phyloP scores from a whole-genome alignment of 371 early-diverging fungal species.

The Agmasoma carcini region DNA sequence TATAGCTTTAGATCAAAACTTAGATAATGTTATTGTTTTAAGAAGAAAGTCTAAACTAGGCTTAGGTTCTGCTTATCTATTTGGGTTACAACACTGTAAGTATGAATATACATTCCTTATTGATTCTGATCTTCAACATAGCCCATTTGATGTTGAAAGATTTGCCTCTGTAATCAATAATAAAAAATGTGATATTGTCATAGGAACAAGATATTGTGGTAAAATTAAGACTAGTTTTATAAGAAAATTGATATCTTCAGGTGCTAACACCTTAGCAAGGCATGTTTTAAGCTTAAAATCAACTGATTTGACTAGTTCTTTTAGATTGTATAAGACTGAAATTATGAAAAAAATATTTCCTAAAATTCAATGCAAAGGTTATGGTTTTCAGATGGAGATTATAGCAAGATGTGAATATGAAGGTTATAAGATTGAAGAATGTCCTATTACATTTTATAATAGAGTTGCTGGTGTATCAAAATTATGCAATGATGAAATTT shows the following conservation, averaged over 20 bases:
- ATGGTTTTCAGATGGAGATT: constrained; percentile 98
- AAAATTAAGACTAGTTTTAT: constrained; percentile 55
- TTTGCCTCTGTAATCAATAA: constrained; percentile 60
- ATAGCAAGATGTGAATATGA: constrained; percentile 83
- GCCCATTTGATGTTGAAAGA: constrained; percentile 64
- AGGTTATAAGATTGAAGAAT: constrained; percentile 67
- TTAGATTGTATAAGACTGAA: constrained; percentile 80
- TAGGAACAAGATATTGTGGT: constrained; percentile 64
- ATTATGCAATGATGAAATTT: no score
- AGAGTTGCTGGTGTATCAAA: constrained; percentile 46
- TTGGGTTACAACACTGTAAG: constrained; percentile 75
- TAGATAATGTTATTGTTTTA: constrained; percentile 58
- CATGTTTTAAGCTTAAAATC: constrained; percentile 67
- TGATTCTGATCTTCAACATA: constrained; percentile 98
- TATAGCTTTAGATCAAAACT: constrained; percentile 65
- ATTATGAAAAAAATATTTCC: constrained; percentile 67
- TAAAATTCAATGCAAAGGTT: constrained; percentile 75
- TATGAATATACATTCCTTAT: constrained; percentile 84
- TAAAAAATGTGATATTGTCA: constrained; percentile 71
- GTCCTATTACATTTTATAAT: constrained; percentile 51
- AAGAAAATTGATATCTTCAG: constrained; percentile 82
- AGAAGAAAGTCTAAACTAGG: constrained; percentile 87
- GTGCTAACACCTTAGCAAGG: constrained; percentile 84
- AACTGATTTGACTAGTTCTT: constrained; percentile 84
- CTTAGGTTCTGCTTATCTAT: constrained; percentile 82